These are phyloP conservation scores for Rhodocollybia butyracea DNA, from an alignment of 768 basidiomycete species.

Conservation along the genomic window DNA sequence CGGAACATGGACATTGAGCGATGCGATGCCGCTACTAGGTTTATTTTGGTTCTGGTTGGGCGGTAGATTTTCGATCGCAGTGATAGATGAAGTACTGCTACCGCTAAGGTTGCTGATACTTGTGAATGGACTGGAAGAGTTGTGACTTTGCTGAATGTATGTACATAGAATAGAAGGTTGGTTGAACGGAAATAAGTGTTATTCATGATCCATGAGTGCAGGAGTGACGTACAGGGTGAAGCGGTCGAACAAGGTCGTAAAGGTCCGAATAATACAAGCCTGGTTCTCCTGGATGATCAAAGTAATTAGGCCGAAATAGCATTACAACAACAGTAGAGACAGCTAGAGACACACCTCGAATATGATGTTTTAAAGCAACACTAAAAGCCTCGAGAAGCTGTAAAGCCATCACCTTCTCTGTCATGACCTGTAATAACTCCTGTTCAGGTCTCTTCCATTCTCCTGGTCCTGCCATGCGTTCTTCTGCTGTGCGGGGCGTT, in stretches of 20 bases:
- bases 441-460: constrained; percentile 28
- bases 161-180: constrained; percentile 1
- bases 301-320: background rate
- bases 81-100: background rate
- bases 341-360: constrained; percentile 47
- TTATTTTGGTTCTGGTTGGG: background rate
- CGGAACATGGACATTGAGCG: background rate
- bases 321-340: background rate
- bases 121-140: constrained; percentile 8
- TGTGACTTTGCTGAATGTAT: constrained; percentile 30
- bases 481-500: constrained; percentile 35
- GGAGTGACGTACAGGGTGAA: constrained; percentile 43
- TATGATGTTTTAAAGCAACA: constrained; percentile 46
- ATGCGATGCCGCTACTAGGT: background rate
- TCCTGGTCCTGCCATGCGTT: constrained; percentile 28
- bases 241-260: constrained; percentile 51
- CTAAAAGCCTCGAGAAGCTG: constrained; percentile 56
- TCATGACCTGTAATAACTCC: constrained; percentile 51
- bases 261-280: constrained; percentile 64
- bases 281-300: constrained; percentile 40
- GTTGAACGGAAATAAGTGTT: background rate
- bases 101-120: background rate
- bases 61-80: background rate
- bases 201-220: background rate
- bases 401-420: constrained; percentile 57